Conservation (phyloP, 345 rosid species). For the Cardamine resedifolia region DNA sequence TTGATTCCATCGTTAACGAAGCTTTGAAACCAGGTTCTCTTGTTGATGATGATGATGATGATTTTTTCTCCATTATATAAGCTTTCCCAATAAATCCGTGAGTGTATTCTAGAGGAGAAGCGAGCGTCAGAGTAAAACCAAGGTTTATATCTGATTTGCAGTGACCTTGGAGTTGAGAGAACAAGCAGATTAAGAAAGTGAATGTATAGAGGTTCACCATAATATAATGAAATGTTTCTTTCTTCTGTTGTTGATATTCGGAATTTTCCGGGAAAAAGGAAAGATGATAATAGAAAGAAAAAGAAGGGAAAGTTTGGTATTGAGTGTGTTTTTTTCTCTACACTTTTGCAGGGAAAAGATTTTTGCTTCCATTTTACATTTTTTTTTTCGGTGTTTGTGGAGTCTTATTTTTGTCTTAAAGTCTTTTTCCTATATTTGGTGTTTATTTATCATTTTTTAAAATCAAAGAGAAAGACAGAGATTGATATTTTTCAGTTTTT, state of each 20-base stretch:
- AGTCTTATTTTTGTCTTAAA: constrained; percentile 10
- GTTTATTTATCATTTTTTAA: not conserved
- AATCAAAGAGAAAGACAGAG: not conserved
- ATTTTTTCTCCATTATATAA: constrained; percentile 54
- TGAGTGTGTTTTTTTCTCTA: constrained; percentile 28
- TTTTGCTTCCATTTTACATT: constrained; percentile 40
- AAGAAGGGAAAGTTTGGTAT: constrained; percentile 34
- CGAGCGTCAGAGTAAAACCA: constrained; percentile 53
- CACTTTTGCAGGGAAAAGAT: constrained; percentile 40
- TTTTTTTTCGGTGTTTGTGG: constrained; percentile 29
- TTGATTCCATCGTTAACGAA: constrained; percentile 69
- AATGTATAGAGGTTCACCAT: constrained; percentile 41
- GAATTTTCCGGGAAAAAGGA: not conserved
- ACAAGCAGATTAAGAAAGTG: constrained; percentile 31
- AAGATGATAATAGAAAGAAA: constrained; percentile 19
- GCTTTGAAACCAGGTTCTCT: constrained; percentile 52
- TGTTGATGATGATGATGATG: constrained; percentile 9
- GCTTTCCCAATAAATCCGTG: constrained; percentile 66
- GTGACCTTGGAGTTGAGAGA: constrained; percentile 24
- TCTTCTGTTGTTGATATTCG: not conserved
- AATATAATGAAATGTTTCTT: constrained; percentile 4
- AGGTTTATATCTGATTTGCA: constrained; percentile 53
- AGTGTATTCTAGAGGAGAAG: constrained; percentile 52
- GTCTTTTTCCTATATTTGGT: not conserved
- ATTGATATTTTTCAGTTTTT: not conserved